Conservation (phyloP, 2,329 filamentous ascomycete genomes). For the Westerdykella ornata region DNA sequence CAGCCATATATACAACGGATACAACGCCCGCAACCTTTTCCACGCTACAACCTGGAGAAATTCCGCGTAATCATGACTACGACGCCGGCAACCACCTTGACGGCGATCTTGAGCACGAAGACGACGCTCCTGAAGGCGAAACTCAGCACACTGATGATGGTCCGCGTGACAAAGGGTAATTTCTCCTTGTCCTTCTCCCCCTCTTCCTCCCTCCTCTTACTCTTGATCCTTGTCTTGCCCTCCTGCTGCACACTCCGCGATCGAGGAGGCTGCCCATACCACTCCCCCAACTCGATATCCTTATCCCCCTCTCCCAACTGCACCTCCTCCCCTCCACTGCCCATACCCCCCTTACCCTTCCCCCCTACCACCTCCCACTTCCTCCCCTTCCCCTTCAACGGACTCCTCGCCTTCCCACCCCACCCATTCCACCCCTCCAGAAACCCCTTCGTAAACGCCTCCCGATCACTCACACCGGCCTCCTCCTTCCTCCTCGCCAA, state of each 20-base stretch:
- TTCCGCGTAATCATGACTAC: slow-evolving; percentile 36
- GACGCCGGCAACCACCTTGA: slow-evolving; percentile 39
- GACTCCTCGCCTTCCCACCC: slow-evolving; percentile 22
- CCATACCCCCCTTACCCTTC: too few relatives aligned
- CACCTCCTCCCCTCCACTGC: neutral
- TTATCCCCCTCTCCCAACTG: slow-evolving; percentile 17
- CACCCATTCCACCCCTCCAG: slow-evolving; percentile 29
- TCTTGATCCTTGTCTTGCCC: slow-evolving; percentile 17
- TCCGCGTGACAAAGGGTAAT: slow-evolving; percentile 36
- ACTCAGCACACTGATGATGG: slow-evolving; percentile 36
- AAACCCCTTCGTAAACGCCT: slow-evolving; percentile 27
- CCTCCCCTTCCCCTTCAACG: slow-evolving; percentile 19
- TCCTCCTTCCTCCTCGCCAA: slow-evolving; percentile 13
- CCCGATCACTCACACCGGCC: slow-evolving; percentile 19
- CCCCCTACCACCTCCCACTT: slow-evolving; percentile 6
- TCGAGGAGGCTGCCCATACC: slow-evolving; percentile 32
- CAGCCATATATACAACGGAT: neutral
- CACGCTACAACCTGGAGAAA: slow-evolving; percentile 27
- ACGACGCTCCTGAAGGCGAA: slow-evolving; percentile 41
- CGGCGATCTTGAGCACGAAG: slow-evolving; percentile 37
- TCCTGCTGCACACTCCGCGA: slow-evolving; percentile 5
- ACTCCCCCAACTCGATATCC: slow-evolving; percentile 34
- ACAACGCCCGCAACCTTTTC: neutral
- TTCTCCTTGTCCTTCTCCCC: slow-evolving; percentile 28
- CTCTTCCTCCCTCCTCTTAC: slow-evolving; percentile 26